Conservation (phyloP, 352 stramenopile genomes). For the Globisporangium viniferum region DNA sequence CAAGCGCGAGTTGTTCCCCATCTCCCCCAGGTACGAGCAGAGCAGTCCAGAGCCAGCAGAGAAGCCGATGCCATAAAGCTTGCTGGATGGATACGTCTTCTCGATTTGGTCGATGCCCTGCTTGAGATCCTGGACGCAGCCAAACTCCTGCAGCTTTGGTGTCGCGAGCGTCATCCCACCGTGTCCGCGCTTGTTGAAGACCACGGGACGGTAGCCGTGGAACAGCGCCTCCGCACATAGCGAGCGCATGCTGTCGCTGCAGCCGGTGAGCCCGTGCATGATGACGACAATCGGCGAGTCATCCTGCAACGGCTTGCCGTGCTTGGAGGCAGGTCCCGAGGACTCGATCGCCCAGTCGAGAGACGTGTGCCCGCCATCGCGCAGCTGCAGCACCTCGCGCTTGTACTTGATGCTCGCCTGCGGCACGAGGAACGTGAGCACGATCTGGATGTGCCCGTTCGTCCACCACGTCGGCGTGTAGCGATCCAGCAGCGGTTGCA, state of each 20-base stretch:
- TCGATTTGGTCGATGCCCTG: slow-evolving; percentile 55
- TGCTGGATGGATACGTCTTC: slow-evolving; percentile 33
- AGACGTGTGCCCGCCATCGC: slow-evolving; percentile 61
- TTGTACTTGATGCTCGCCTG: slow-evolving; percentile 52
- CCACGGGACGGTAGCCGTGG: slow-evolving; percentile 68
- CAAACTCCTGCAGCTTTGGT: slow-evolving; percentile 68
- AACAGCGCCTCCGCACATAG: slow-evolving; percentile 60
- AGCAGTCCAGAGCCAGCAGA: slow-evolving; percentile 67
- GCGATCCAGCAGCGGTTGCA: slow-evolving; percentile 45
- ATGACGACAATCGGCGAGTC: slow-evolving; percentile 61
- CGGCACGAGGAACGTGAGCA: slow-evolving; percentile 72
- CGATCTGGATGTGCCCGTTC: slow-evolving; percentile 68
- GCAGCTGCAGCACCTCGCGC: slow-evolving; percentile 51
- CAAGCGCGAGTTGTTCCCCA: slow-evolving; percentile 43
- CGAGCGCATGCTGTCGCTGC: slow-evolving; percentile 55
- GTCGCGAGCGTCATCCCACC: slow-evolving; percentile 57
- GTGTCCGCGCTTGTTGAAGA: slow-evolving; percentile 85
- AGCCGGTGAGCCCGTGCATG: slow-evolving; percentile 67
- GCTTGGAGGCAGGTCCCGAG: slow-evolving; percentile 12
- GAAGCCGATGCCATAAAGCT: slow-evolving; percentile 67
- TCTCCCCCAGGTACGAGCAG: slow-evolving; percentile 70
- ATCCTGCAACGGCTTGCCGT: slow-evolving; percentile 7
- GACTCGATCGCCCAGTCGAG: slow-evolving; percentile 65
- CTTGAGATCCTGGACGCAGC: slow-evolving; percentile 52
- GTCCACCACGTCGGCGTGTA: slow-evolving; percentile 78